Evolutionary conservation across 108 stramenopile species (phyloP).

Genomic region (Nitzschia inconspicua): DNA sequence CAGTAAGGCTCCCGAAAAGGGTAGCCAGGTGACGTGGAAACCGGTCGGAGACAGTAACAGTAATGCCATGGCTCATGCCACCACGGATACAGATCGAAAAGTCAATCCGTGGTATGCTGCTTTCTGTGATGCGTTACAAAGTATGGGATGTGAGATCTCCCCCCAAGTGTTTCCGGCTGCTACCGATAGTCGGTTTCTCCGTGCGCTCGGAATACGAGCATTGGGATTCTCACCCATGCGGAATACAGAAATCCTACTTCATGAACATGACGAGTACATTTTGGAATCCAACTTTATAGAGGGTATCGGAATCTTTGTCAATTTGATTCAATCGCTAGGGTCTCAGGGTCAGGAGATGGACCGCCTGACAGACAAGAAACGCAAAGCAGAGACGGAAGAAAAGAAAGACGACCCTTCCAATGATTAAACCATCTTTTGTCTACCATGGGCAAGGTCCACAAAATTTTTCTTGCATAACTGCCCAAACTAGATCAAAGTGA

Average conservation of each 20-base stretch:
- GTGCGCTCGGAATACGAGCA: constrained; percentile 85
- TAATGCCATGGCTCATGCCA: constrained; percentile 34
- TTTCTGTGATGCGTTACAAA: constrained; percentile 59
- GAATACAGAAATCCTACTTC: constrained; percentile 89
- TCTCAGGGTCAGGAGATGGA: constrained; percentile 8
- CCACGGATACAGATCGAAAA: constrained; percentile 65
- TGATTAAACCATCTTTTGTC: too few relatives aligned
- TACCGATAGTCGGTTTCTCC: constrained; percentile 91
- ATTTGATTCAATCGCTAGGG: constrained; percentile 63
- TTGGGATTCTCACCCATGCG: constrained; percentile 95
- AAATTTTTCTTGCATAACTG: too few relatives aligned
- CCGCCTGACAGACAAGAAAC: not conserved
- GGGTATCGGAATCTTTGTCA: constrained; percentile 88
- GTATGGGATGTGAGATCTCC: constrained; percentile 56
- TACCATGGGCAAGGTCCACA: too few relatives aligned
- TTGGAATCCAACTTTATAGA: constrained; percentile 84
- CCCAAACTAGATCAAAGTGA: too few relatives aligned
- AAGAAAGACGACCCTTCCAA: too few relatives aligned
- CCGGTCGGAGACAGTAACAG: constrained; percentile 40
- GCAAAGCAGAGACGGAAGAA: too few relatives aligned
- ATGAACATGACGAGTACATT: constrained; percentile 96
- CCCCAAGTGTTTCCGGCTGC: constrained; percentile 97
- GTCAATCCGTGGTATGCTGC: constrained; percentile 91
- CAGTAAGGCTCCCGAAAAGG: constrained; percentile 27
- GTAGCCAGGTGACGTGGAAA: constrained; percentile 75